Base-by-base conservation (phyloP, 2,329 filamentous ascomycete genomes). In the Xylariales sp. region DNA sequence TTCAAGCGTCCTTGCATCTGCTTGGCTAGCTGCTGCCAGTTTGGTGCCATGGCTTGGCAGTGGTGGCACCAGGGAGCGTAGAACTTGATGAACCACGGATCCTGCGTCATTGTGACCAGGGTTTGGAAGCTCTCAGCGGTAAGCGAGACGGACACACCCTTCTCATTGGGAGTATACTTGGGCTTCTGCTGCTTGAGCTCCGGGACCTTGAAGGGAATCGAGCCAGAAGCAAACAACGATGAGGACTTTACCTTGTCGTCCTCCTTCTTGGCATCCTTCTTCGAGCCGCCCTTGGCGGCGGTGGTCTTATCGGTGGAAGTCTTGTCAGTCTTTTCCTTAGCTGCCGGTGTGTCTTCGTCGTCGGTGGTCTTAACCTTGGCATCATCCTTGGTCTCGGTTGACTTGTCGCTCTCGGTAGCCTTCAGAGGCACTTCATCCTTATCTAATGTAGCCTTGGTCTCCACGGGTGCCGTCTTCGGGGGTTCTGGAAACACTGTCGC, bases 1-100 rank as follows among this genome's bases (percentile, higher is more conserved):
- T 97, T 96, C 42, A 98, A 78, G 47, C 79, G 82, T 29, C 85
- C 86, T 61, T 89, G 80, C 87, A 96, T 93, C 55, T 91, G 88
- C 58, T 90, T 89, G 30, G 86, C 86, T 63, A 98, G 79, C 53
- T 91, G 85, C 44, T 81, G 71, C 93, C 93, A 98, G 47, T 81
- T 89, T 3, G 93, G 86, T 24, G 85, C 88, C 74, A 98, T 81
- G 25, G 87, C 87, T 65, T 95, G 87, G 63, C 94, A 98, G 64
- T 98, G 93, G 50, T 83, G 81, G 61, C 93, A 98, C 93, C 91
- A 97, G 5, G 93, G 94, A 14, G 88, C 90, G 60, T 96, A 97
- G 60, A 98, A 97, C 63, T 98, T 98, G 72, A 98, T 81, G 57
- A 98, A 96, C 93, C 93, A 98, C 5, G 90, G 84, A 46, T 97